These are phyloP conservation scores for Pichia sp. DNA, from an alignment of 1,139 yeast genomes.

Conservation along the genomic window DNA sequence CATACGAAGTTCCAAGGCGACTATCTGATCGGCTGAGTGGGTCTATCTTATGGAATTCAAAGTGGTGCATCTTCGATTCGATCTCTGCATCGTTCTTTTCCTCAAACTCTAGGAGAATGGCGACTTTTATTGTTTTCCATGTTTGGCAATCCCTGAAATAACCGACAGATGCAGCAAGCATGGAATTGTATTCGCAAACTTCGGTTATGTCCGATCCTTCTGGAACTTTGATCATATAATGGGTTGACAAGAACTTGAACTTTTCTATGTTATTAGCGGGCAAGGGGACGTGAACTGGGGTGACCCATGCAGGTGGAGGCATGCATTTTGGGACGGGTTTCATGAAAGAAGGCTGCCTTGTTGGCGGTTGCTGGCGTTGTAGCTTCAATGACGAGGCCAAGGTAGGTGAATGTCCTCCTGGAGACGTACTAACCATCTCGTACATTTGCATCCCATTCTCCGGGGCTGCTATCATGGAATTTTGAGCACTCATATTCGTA, in stretches of 20 bases:
- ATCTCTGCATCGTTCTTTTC: conserved; percentile 6
- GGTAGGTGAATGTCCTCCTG: conserved; percentile 7
- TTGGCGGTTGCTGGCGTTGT: conserved; percentile 11
- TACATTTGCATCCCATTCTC: conserved; percentile 10
- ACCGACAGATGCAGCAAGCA: conserved; percentile 51
- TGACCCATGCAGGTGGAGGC: conserved; percentile 40
- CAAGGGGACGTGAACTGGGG: conserved; percentile 43
- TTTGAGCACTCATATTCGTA: neutral
- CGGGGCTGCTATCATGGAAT: neutral
- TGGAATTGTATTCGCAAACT: conserved; percentile 57
- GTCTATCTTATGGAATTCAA: conserved; percentile 6
- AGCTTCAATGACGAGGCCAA: conserved; percentile 10
- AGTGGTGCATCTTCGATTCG: conserved; percentile 10
- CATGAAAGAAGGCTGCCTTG: conserved; percentile 12
- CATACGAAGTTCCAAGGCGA: conserved; percentile 23
- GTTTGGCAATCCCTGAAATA: conserved; percentile 58
- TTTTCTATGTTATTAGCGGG: conserved; percentile 41
- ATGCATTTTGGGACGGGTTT: neutral
- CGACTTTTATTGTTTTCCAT: conserved; percentile 62
- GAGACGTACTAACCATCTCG: conserved; percentile 6
- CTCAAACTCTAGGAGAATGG: conserved; percentile 44
- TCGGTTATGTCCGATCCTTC: conserved; percentile 48
- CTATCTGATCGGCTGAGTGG: conserved; percentile 15
- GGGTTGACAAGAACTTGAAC: conserved; percentile 41
- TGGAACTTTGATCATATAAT: conserved; percentile 43